These are phyloP conservation scores for Fusarium subtropicale DNA, from an alignment of 2,329 filamentous ascomycete species.

Conservation along the genomic window DNA sequence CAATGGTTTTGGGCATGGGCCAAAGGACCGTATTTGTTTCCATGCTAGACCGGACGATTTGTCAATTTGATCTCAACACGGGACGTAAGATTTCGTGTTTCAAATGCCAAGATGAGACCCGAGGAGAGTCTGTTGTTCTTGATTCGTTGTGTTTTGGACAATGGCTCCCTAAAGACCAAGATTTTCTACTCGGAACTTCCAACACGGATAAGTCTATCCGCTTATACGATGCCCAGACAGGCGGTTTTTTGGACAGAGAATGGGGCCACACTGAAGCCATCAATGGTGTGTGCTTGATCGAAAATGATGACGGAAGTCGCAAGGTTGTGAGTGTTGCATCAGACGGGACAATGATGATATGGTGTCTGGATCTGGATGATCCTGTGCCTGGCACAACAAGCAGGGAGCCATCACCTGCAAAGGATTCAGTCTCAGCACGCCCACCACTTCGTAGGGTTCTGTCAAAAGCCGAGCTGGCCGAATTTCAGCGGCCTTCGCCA, in stretches of 20 bases:
- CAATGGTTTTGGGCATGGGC: conserved; percentile 78
- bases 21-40: conserved; percentile 69
- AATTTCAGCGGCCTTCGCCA: conserved; percentile 71
- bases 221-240: conserved; percentile 83
- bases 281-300: conserved; percentile 81
- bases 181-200: conserved; percentile 86
- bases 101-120: conserved; percentile 84
- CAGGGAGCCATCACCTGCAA: conserved; percentile 67
- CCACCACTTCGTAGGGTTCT: conserved; percentile 87
- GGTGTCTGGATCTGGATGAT: conserved; percentile 68
- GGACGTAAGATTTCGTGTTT: conserved; percentile 80
- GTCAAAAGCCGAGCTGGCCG: conserved; percentile 86
- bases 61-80: conserved; percentile 71
- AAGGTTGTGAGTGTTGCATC: conserved; percentile 79
- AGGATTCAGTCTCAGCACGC: conserved; percentile 65
- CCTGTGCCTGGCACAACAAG: conserved; percentile 54
- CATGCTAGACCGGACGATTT: conserved; percentile 69
- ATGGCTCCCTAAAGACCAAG: conserved; percentile 65
- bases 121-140: conserved; percentile 83
- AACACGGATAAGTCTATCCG: conserved; percentile 96
- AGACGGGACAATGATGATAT: conserved; percentile 87
- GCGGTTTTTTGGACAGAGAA: conserved; percentile 84
- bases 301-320: conserved; percentile 66
- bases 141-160: conserved; percentile 77
- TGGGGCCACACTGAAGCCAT: conserved; percentile 97